These are phyloP conservation scores for Candida fluviatilis DNA, from an alignment of 805 yeast species.

Conservation along the genomic window DNA sequence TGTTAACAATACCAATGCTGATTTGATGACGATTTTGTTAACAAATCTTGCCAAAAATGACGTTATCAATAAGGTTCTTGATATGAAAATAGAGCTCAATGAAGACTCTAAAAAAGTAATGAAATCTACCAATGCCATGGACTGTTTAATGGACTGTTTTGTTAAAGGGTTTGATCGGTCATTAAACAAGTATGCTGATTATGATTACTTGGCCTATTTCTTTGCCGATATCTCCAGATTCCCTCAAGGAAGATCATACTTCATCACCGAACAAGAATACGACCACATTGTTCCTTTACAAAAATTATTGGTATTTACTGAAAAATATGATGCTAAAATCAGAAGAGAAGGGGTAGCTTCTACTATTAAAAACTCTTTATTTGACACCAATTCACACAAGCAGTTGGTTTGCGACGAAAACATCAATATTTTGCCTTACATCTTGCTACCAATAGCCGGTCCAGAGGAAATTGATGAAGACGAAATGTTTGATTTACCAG, in stretches of 20 bases:
- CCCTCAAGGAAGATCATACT: conserved; percentile 68
- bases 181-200: conserved; percentile 68
- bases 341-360: conserved; percentile 93
- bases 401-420: conserved; percentile 53
- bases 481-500: conserved; percentile 84
- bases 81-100: conserved; percentile 24
- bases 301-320: conserved; percentile 80
- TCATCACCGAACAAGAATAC: conserved; percentile 65
- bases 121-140: conserved; percentile 56
- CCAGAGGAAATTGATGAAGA: conserved; percentile 77
- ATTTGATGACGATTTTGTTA: conserved; percentile 75
- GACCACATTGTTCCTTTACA: conserved; percentile 76
- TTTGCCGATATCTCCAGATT: conserved; percentile 88
- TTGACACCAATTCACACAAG: conserved; percentile 69
- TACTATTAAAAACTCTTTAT: conserved; percentile 83
- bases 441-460: conserved; percentile 75
- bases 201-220: conserved; percentile 79
- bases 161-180: conserved; percentile 77
- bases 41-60: conserved; percentile 84
- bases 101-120: conserved; percentile 45
- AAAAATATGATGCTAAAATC: conserved; percentile 67
- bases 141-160: conserved; percentile 82
- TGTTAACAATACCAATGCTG: conserved; percentile 63
- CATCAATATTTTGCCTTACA: conserved; percentile 75
- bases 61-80: conserved; percentile 50